phyloP scores from a whole-genome alignment of 176 grass and related monocot genomes.

The Paspalum vaginatum region DNA sequence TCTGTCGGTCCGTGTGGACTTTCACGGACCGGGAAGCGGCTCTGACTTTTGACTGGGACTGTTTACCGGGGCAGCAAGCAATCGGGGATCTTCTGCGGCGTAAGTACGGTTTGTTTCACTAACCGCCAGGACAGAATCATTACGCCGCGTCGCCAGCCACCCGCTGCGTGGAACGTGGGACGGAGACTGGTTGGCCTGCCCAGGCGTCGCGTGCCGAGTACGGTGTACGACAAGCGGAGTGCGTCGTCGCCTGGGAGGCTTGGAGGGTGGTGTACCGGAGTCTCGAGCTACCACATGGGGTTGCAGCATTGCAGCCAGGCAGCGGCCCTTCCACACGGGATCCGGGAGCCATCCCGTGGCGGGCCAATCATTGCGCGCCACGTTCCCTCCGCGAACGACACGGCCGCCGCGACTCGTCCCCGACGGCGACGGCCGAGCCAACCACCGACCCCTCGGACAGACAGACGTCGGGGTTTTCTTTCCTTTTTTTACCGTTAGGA shows the following conservation, averaged over 20 bases:
- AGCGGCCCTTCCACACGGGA: slow-evolving; percentile 7
- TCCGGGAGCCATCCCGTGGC: not conserved
- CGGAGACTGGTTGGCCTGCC: not conserved
- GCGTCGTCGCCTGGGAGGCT: no score
- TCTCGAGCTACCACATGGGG: slow-evolving; percentile 45
- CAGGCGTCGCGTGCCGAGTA: no score
- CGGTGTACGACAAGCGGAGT: no score
- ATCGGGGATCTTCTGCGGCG: slow-evolving; percentile 35
- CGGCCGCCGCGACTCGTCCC: slow-evolving; percentile 36
- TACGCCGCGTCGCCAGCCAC: not conserved
- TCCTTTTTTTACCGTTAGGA: no score
- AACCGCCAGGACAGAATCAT: not conserved
- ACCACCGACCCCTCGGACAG: slow-evolving; percentile 10
- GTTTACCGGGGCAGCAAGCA: slow-evolving; percentile 8
- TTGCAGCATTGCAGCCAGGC: not conserved
- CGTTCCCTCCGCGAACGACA: not conserved
- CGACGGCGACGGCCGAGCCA: slow-evolving; percentile 43
- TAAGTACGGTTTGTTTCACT: not conserved
- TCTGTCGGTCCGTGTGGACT: slow-evolving; percentile 13
- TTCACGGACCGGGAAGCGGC: not conserved
- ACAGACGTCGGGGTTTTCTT: not conserved
- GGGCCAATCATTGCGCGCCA: slow-evolving; percentile 36
- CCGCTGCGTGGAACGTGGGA: not conserved
- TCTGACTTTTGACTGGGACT: slow-evolving; percentile 15
- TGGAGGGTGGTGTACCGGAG: no score